Base-by-base conservation (phyloP, 805 yeast species). In the Starmerella bombi region DNA sequence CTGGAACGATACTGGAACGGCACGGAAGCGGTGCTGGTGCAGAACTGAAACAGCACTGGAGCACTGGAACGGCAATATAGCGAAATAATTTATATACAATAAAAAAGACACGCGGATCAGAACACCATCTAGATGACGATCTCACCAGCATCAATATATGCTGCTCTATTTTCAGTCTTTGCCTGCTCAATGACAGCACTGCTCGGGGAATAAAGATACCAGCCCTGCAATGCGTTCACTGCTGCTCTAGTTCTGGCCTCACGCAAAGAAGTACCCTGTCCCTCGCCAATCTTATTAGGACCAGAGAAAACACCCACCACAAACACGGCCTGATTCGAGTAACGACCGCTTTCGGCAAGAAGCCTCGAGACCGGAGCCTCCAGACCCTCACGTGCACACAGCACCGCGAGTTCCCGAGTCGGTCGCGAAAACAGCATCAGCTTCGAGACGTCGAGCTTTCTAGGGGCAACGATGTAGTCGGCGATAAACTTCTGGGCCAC, bases 241-340 rank as follows among this genome's bases (percentile, higher is more conserved):
- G 85, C 82, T 27, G 95, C 91, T 60, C 94, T 75, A 31, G 84
- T 80, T 62, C 85, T 82, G 27, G 96, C 95, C 63, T 91, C 97
- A 49, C 72, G 74, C 53, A 91, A 66, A 22, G 93, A 80, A 5
- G 93, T 68, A 28, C 97, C 99, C 56, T 80, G 84, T 32, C 95
- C 95, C 61, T 91, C 96, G 38, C 96, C 95, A 41, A 91, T 67
- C 61, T 83, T 77, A 48, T 75, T 74, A 12, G 69, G 67, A 27
- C 95, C 97, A 43, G 80, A 69, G 60, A 85, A 91, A 1, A 83
- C 91, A 37, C 95, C 97, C 25, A 88, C 93, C 12, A 88, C 80
- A 52, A 74, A 91, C 29, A 85, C 78, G 19, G 98, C 93, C 35
- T 80, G 75, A 43, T 73, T 70, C 3, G 94, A 75, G 53, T 69